Conservation (phyloP, 148 eudicot genomes). For the Oxyria digyna region DNA sequence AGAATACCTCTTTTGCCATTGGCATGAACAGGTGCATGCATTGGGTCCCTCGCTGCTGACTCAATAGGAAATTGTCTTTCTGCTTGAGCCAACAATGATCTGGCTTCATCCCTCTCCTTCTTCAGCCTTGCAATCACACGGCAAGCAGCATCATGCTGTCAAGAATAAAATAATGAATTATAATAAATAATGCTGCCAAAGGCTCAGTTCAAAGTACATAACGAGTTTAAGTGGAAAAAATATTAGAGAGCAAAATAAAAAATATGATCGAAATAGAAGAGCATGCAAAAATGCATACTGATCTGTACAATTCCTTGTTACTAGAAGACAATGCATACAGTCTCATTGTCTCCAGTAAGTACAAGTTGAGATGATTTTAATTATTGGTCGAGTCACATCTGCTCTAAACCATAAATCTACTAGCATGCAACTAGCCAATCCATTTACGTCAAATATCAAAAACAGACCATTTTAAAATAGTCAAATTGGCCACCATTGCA, state of each 20-base stretch:
- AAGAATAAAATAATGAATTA: not conserved
- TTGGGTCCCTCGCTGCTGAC: slow-evolving; percentile 24
- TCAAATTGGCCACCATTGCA: not conserved
- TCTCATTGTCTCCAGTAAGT: not conserved
- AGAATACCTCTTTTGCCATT: slow-evolving; percentile 85
- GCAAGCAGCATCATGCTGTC: slow-evolving; percentile 99
- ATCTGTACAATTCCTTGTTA: not conserved
- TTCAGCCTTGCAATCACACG: slow-evolving; percentile 97
- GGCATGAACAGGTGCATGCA: slow-evolving; percentile 46
- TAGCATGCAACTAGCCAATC: not conserved
- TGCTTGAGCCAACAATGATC: slow-evolving; percentile 65
- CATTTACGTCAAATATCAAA: not conserved
- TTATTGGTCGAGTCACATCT: not conserved
- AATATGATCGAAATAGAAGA: too few species aligned
- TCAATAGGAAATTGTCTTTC: slow-evolving; percentile 67
- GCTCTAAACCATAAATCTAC: not conserved
- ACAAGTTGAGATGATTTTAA: not conserved
- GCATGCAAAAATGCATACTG: not conserved
- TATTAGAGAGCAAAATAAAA: too few species aligned
- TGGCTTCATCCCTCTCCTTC: slow-evolving; percentile 93
- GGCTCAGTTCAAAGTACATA: not conserved
- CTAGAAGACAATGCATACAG: not conserved
- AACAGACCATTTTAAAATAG: not conserved
- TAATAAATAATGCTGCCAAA: not conserved
- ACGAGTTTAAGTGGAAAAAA: too few species aligned